Evolutionary conservation across 2,329 filamentous ascomycete genomes (phyloP).

Genomic region (Helotiales sp.): DNA sequence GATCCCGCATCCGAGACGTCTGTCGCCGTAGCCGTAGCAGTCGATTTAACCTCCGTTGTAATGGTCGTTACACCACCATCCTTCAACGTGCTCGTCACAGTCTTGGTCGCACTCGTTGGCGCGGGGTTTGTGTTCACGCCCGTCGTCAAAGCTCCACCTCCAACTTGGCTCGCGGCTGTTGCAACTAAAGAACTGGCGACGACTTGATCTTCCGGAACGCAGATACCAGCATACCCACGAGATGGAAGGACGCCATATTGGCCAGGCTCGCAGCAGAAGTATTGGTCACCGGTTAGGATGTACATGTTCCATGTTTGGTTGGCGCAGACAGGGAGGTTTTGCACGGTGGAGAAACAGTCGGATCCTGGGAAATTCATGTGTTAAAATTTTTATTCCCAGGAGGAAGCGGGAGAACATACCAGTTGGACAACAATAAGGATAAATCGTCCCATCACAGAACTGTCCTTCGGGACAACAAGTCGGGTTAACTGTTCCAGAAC

Average conservation of each 20-base stretch:
- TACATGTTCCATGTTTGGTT: constrained; percentile 26
- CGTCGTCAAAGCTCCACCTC: constrained; percentile 4
- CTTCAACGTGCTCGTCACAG: constrained; percentile 10
- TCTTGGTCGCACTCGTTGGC: constrained; percentile 1
- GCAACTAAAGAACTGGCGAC: constrained; percentile 16
- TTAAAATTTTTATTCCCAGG: not conserved
- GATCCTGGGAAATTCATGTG: not conserved
- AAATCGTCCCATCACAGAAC: not conserved
- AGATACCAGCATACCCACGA: constrained; percentile 15
- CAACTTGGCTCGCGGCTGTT: constrained; percentile 12
- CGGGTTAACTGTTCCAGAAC: constrained; percentile 10
- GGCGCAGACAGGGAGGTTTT: constrained; percentile 22
- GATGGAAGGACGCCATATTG: constrained; percentile 23
- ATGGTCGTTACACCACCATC: constrained; percentile 11
- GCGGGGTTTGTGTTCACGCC: not conserved
- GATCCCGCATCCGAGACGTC: not conserved
- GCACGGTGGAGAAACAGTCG: constrained; percentile 17
- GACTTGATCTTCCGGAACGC: constrained; percentile 12
- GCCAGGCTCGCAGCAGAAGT: constrained; percentile 24
- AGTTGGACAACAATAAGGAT: constrained; percentile 22
- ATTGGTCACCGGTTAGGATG: not conserved
- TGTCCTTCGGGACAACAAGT: constrained; percentile 22
- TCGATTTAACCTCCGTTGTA: not conserved
- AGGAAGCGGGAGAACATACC: constrained; percentile 7
- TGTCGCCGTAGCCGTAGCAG: not conserved